Base-by-base conservation (phyloP, 2,329 filamentous ascomycete genomes). In the Botryotinia convoluta region DNA sequence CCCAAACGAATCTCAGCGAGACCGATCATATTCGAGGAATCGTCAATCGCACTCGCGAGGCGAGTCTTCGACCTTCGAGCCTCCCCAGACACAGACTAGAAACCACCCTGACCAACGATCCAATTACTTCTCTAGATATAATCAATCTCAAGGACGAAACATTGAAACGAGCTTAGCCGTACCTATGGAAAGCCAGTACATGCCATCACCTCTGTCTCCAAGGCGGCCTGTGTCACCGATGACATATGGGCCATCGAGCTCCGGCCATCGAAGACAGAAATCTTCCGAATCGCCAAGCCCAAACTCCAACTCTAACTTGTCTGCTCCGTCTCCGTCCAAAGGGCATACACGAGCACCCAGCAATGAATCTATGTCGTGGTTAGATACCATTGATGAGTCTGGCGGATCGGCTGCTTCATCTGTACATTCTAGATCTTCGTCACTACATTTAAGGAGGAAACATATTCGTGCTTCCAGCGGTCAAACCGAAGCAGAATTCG, bases 371-470 rank as follows among this genome's bases (percentile, higher is more conserved):
- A 94, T 92, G 70, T 97, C 94, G 0, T 97, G 95, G 95, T 83
- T 97, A n/a, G 93, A 97, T 80, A 95, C 94, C 1, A 96, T 97
- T 73, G 93, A 97, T 80, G 95, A 97, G 78, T 97, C 94, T 35
- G 93, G 91, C 51, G 92, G 89, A 29, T 97, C 95, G 0, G 91
- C 90, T 5, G 87, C 88, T 4, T 93, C 93, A 2, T 97, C 95
- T 0, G 87, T 94, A 2, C 93, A 94, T 81, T 97, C 95, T 0
- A 87, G 93, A 67, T 90, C 91, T 6, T 95, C 93, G 0, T 93
- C 92, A 1, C 83, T 91, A 74, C 87, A 90, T 61, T 83, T 92
- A 65, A 87, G 89, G 75, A 87, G 92, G 76, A 93, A 91, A 79
- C 91, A 92, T 76, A 88, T 93, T 71, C 89, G 92, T 67, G 86